A percentile compares a stretch with the other conserved stretches of the same genome.
These are phyloP conservation scores for Globisporangium heterothallicum DNA, from an alignment of 352 stramenopile genomes.

Conservation along the genomic window DNA sequence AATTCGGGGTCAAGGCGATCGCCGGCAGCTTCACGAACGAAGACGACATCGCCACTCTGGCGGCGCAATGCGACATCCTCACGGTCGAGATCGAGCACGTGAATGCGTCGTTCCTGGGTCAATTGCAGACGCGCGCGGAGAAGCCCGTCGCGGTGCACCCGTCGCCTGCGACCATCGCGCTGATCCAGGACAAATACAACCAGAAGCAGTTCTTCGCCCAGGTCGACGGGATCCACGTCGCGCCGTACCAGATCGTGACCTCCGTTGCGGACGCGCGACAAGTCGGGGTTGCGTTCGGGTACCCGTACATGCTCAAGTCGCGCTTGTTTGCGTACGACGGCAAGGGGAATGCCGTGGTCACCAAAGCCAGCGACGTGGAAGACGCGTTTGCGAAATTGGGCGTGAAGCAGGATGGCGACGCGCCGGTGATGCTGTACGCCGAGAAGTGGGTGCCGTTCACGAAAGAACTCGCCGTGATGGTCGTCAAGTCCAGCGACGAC, in stretches of 20 bases:
- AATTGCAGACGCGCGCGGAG: slow-evolving; percentile 59
- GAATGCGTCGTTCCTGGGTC: slow-evolving; percentile 87
- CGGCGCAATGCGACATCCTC: slow-evolving; percentile 87
- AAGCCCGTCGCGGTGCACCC: slow-evolving; percentile 62
- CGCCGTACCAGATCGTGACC: slow-evolving; percentile 50
- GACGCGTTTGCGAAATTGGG: slow-evolving; percentile 81
- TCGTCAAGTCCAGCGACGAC: slow-evolving; percentile 81
- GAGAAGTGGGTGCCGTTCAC: slow-evolving; percentile 97
- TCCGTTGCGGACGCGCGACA: slow-evolving; percentile 32
- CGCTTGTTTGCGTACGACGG: slow-evolving; percentile 95
- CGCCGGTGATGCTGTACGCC: slow-evolving; percentile 70
- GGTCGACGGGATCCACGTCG: slow-evolving; percentile 44
- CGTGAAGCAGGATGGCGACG: slow-evolving; percentile 18
- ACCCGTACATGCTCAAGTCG: slow-evolving; percentile 98
- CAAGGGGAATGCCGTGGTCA: slow-evolving; percentile 94
- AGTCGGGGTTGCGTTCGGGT: slow-evolving; percentile 71
- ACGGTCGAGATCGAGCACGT: slow-evolving; percentile 99
- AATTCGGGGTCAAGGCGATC: slow-evolving; percentile 68
- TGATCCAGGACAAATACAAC: slow-evolving; percentile 97
- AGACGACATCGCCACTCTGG: slow-evolving; percentile 63
- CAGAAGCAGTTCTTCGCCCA: slow-evolving; percentile 90
- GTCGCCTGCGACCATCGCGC: slow-evolving; percentile 85
- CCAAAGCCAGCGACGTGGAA: slow-evolving; percentile 65
- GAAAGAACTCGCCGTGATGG: slow-evolving; percentile 97
- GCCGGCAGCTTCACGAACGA: slow-evolving; percentile 72